Base-by-base conservation (phyloP, 345 rosid species). In the Ailanthus altissimus region DNA sequence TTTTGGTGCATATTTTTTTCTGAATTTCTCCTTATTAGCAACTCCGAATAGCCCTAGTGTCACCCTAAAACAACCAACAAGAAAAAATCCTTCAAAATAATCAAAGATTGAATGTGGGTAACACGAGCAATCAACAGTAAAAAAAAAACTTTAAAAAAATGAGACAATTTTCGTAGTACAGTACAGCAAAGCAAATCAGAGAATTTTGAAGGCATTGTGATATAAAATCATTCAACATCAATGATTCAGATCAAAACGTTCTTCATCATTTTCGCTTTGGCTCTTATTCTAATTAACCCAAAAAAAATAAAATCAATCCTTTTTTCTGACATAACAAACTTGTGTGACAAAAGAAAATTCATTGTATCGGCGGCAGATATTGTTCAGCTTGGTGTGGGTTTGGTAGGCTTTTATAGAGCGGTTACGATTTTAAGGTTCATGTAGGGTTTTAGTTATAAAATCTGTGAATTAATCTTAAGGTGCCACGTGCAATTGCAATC, bases 121-220 rank as follows among this genome's bases (percentile, higher is more conserved):
- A 46, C 6, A 67, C 1, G 5, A 25, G 8, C 50, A 67, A 65
- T 40, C 50, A 65, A n/a, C 21, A 65, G 5, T 12, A 42, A 10
- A 43, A 16, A 45, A 12, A n/a, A n/a, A n/a, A n/a, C n/a, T n/a
- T 51, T 45, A 12, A 10, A n/a, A 11, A 4, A 15, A 16, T n/a
- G 12, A 42, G 18, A 0, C 12, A 5, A 26, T 0, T 43, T 10
- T 4, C 25, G 13, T 5, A 11, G 15, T 25, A 38, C 13, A 11
- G 15, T 25, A 38, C 13, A 76, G 76, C 59, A 69, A 77, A 69
- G 79, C 67, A 67, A 62, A 85, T 85, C 88, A 85, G 85, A 85
- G 88, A 85, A 82, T 84, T 83, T 85, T 80, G 84, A 83, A 85
- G 88, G 73, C 77, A 68, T 66, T 82, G 42, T 46, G 64, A 70